These are phyloP conservation scores for Iris macrosiphon DNA, from an alignment of 106 monocot species.

Conservation along the genomic window DNA sequence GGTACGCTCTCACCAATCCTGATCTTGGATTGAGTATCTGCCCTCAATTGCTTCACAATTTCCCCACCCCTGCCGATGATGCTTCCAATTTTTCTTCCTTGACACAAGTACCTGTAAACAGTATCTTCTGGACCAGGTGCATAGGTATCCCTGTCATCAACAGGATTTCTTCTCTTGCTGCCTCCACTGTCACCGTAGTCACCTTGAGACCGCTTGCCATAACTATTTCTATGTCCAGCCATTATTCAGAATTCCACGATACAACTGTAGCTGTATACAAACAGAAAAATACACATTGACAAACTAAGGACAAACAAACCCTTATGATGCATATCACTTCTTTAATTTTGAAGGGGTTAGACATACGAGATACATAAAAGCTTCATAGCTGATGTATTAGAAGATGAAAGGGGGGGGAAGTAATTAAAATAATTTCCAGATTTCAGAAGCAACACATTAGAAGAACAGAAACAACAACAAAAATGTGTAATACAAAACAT, in stretches of 20 bases:
- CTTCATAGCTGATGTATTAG: too few species aligned
- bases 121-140: conserved; percentile 80
- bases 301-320: too few species aligned
- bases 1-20: conserved; percentile 75
- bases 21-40: conserved; percentile 80
- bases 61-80: conserved; percentile 97
- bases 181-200: conserved; percentile 77
- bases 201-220: conserved; percentile 62
- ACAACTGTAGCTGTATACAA: too few species aligned
- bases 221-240: conserved; percentile 78
- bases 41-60: conserved; percentile 90
- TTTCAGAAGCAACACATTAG: too few species aligned
- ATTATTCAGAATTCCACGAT: conserved; percentile 25
- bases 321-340: too few species aligned
- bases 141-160: conserved; percentile 69
- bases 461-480: too few species aligned
- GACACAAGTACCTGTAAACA: conserved; percentile 86
- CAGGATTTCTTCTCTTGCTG: conserved; percentile 79
- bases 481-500: too few species aligned
- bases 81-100: conserved; percentile 72
- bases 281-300: too few species aligned
- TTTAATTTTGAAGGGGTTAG: too few species aligned
- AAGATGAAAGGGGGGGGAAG: too few species aligned
- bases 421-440: too few species aligned
- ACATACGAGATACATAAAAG: too few species aligned